phyloP scores from a whole-genome alignment of 805 yeast species.

The Sugiyamaella valdiviana region DNA sequence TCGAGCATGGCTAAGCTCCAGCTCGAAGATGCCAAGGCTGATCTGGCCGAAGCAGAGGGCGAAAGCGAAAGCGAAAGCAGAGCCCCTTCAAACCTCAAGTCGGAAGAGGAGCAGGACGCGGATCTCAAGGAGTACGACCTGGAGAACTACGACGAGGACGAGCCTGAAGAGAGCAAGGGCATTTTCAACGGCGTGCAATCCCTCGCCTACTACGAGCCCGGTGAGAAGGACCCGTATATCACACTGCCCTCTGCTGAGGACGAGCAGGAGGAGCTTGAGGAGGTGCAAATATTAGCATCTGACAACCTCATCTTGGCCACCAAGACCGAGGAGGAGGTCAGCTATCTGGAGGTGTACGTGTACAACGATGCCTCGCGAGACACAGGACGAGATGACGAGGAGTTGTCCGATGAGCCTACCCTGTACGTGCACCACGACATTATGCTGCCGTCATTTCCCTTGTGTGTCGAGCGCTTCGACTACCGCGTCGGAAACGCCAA shows the following conservation, averaged over 20 bases:
- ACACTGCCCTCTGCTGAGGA: conserved; percentile 49
- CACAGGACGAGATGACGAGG: conserved; percentile 59
- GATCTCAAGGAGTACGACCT: conserved; percentile 83
- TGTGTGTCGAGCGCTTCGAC: conserved; percentile 93
- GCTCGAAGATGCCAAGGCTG: conserved; percentile 67
- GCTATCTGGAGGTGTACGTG: conserved; percentile 86
- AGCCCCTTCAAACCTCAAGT: neutral
- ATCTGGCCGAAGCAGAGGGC: conserved; percentile 39
- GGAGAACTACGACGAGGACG: conserved; percentile 59
- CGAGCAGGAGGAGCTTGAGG: conserved; percentile 76
- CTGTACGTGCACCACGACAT: conserved; percentile 93
- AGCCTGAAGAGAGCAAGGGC: conserved; percentile 49
- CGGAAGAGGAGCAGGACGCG: conserved; percentile 45
- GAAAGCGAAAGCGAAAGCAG: conserved; percentile 29
- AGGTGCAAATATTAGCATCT: conserved; percentile 78
- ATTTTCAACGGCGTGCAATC: conserved; percentile 41
- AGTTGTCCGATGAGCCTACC: conserved; percentile 51
- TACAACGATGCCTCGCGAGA: conserved; percentile 92
- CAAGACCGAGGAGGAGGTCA: conserved; percentile 92
- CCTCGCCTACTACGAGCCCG: conserved; percentile 36
- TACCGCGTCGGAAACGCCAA: conserved; percentile 46
- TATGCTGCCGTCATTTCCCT: conserved; percentile 95
- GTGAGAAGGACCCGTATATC: conserved; percentile 54
- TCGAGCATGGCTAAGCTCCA: conserved; percentile 78
- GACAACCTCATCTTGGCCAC: conserved; percentile 88